Conservation (phyloP, 495 filamentous ascomycete genomes). For the Daldinia decipiens region DNA sequence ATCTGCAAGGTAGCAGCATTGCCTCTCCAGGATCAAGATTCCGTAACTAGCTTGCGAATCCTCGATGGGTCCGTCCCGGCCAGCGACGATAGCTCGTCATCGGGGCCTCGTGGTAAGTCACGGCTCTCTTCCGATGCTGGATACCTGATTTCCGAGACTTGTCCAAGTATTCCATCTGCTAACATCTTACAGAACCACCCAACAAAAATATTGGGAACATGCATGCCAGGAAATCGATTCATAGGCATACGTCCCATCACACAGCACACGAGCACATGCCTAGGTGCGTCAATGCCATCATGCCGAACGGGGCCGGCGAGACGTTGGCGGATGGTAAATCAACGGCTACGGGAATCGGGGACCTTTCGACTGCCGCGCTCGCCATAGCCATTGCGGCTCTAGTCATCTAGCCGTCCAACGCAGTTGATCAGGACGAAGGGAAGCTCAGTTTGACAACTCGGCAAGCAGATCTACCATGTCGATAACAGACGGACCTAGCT, state of each 20-base stretch:
- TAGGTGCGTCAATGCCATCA: conserved; percentile 24
- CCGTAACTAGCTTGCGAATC: not conserved
- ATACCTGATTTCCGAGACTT: not conserved
- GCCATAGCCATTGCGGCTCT: conserved; percentile 15
- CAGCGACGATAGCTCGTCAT: not conserved
- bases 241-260: not conserved
- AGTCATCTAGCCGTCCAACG: not conserved
- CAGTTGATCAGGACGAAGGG: not conserved
- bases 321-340: not conserved
- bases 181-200: not conserved
- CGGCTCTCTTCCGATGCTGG: not conserved
- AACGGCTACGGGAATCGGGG: not conserved
- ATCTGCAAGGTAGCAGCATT: not conserved
- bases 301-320: conserved; percentile 8
- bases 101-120: not conserved
- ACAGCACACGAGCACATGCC: not conserved
- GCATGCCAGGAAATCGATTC: not conserved
- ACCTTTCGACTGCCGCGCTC: not conserved
- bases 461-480: not conserved
- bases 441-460: not conserved
- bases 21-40: not conserved
- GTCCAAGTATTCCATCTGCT: not conserved
- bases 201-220: not conserved
- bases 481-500: not conserved
- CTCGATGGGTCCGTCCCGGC: not conserved